Evolutionary conservation across 106 monocot species (phyloP).

Genomic region (Dendrobium nobile): DNA sequence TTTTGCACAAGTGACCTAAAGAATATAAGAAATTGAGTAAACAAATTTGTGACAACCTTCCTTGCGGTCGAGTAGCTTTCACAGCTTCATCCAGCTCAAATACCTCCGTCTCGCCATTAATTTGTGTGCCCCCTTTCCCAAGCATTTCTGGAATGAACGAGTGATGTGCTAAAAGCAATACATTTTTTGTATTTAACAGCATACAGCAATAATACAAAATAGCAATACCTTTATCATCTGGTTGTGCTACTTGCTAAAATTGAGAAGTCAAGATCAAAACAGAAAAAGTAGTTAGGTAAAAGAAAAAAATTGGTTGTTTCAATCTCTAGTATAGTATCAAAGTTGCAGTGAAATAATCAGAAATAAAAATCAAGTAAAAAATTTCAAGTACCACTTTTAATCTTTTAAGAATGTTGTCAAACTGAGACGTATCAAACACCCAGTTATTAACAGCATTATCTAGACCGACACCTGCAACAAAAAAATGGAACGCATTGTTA

Average conservation of each 20-base stretch:
- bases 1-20: not conserved
- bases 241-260: slow-evolving; percentile 62
- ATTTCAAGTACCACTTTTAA: slow-evolving; percentile 71
- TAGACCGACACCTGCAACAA: slow-evolving; percentile 62
- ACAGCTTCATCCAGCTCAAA: slow-evolving; percentile 16
- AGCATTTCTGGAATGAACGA: slow-evolving; percentile 14
- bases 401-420: slow-evolving; percentile 87
- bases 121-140: slow-evolving; percentile 12
- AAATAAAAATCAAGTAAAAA: not conserved
- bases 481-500: not conserved
- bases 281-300: not conserved
- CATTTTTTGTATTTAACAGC: not conserved
- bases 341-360: not conserved
- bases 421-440: slow-evolving; percentile 93
- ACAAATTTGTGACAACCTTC: slow-evolving; percentile 46
- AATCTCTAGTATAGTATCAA: not conserved
- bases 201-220: not conserved
- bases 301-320: not conserved
- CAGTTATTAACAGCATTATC: slow-evolving; percentile 68
- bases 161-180: not conserved
- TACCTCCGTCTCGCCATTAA: slow-evolving; percentile 19
- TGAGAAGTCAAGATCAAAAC: not conserved
- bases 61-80: slow-evolving; percentile 84
- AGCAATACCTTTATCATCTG: slow-evolving; percentile 47
- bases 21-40: not conserved